phyloP scores from a whole-genome alignment of 2,329 filamentous ascomycete genomes.

The Beauveria medogensis region DNA sequence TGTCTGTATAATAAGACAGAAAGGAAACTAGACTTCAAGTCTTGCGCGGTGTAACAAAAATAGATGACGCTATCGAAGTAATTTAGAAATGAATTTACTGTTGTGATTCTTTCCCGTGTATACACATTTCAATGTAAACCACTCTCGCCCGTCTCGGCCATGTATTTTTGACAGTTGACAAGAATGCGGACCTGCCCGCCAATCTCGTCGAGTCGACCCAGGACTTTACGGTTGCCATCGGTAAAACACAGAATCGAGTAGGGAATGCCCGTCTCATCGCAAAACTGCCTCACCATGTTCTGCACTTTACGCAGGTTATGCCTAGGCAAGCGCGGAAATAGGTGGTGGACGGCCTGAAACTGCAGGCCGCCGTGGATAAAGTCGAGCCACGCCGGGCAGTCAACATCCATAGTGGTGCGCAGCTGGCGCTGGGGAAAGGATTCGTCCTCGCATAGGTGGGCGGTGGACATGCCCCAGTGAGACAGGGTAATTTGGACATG shows the following conservation, averaged over 20 bases:
- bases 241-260: conserved; percentile 55
- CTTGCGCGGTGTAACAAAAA: background rate
- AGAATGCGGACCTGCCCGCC: conserved; percentile 53
- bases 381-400: conserved; percentile 64
- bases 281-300: conserved; percentile 53
- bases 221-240: conserved; percentile 50
- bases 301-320: conserved; percentile 59
- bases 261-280: conserved; percentile 53
- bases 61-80: background rate
- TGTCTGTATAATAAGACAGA: background rate
- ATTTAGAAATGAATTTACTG: no score
- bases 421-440: conserved; percentile 63
- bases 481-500: conserved; percentile 66
- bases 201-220: conserved; percentile 45
- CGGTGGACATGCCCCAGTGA: conserved; percentile 64
- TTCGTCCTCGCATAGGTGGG: conserved; percentile 55
- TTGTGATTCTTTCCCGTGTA: no score
- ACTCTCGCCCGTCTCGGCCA: conserved; percentile 39
- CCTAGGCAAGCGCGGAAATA: conserved; percentile 59
- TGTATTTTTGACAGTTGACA: conserved; percentile 46
- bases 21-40: no score
- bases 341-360: conserved; percentile 64
- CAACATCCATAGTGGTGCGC: conserved; percentile 66
- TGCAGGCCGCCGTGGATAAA: conserved; percentile 65
- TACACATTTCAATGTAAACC: conserved; percentile 24